These are phyloP conservation scores for Metschnikowia corniflorae DNA, from an alignment of 805 yeast species.

Conservation along the genomic window DNA sequence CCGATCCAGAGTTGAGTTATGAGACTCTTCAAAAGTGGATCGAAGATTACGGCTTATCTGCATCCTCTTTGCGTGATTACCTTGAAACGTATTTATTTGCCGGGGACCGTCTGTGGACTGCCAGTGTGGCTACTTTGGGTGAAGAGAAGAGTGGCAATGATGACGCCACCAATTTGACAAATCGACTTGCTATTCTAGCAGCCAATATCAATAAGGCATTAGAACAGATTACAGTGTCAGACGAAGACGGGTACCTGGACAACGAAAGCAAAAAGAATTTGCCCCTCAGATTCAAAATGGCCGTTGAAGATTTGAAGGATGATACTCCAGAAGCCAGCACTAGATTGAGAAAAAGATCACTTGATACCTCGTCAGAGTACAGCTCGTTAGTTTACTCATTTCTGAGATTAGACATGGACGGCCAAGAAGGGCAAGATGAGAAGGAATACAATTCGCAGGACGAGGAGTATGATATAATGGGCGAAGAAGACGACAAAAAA, in stretches of 20 bases:
- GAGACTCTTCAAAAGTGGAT: slow-evolving; percentile 9
- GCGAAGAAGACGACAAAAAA: not conserved
- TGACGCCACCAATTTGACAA: not conserved
- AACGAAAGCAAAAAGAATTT: not conserved
- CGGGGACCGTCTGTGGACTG: slow-evolving; percentile 9
- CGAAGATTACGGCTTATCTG: slow-evolving; percentile 9
- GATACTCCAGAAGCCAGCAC: not conserved
- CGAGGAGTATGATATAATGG: not conserved
- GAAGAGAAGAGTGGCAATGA: not conserved
- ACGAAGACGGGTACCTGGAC: not conserved
- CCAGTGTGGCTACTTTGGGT: not conserved
- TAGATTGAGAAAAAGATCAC: slow-evolving; percentile 1
- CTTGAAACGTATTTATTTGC: slow-evolving; percentile 8
- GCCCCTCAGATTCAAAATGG: not conserved
- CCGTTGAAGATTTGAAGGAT: not conserved
- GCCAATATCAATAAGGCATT: slow-evolving; percentile 3
- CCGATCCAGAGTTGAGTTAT: slow-evolving; percentile 5
- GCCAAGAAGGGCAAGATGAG: not conserved
- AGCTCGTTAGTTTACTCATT: slow-evolving; percentile 17
- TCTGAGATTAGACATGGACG: slow-evolving; percentile 11
- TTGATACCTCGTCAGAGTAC: slow-evolving; percentile 13
- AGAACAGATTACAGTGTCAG: not conserved
- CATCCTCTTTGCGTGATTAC: slow-evolving; percentile 8
- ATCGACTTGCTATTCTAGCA: slow-evolving; percentile 4
- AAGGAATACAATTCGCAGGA: too few species aligned